Percentiles rank a stretch among this genome's conserved stretches.
phyloP scores from a whole-genome alignment of 2,329 filamentous ascomycete species.

The Colletotrichum aenigma region DNA sequence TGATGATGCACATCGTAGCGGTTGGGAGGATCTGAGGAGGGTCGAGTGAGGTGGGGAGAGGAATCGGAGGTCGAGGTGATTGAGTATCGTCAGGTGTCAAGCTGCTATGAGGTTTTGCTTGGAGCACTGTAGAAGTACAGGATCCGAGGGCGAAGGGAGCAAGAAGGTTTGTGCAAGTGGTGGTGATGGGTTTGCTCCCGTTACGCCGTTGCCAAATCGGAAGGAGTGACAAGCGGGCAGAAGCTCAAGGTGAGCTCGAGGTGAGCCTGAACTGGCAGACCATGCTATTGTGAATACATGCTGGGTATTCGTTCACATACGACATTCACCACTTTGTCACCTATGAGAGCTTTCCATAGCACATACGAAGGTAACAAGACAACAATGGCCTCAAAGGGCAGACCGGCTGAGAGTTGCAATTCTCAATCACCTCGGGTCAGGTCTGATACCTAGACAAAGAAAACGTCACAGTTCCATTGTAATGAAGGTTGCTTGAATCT shows the following conservation, averaged over 20 bases:
- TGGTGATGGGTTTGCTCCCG: neutral
- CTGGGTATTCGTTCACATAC: neutral
- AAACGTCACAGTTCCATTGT: neutral
- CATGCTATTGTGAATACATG: neutral
- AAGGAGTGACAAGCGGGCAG: neutral
- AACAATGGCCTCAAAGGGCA: neutral
- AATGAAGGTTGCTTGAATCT: fast-evolving
- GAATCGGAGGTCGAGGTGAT: neutral
- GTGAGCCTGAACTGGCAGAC: neutral
- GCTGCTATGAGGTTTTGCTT: neutral
- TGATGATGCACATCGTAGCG: constrained; percentile 34
- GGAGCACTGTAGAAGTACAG: too few species aligned
- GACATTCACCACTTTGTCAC: neutral
- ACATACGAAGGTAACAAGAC: neutral
- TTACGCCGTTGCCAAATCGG: neutral
- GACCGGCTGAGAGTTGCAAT: neutral
- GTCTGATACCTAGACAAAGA: neutral
- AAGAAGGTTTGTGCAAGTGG: neutral
- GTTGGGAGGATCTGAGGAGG: neutral
- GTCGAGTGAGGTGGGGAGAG: neutral
- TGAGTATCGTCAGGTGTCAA: neutral
- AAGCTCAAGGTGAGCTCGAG: neutral
- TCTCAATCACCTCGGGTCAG: neutral
- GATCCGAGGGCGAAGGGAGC: neutral
- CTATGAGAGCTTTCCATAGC: neutral